phyloP scores from a whole-genome alignment of 495 filamentous ascomycete species.

The Glutinoglossum americanum region DNA sequence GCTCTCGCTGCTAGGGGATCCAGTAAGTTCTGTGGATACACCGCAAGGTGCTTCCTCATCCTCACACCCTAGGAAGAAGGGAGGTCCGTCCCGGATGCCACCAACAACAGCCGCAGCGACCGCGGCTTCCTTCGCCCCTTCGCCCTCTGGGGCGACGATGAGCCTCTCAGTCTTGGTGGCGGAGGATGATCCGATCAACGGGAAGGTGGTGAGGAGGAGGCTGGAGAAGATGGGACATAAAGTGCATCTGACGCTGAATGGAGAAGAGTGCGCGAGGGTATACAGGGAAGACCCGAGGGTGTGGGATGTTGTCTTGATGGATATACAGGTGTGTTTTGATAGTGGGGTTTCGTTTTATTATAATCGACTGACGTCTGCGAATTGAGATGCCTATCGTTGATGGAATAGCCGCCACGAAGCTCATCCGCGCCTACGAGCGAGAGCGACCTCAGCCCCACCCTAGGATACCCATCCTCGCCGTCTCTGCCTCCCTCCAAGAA shows the following conservation, averaged over 20 bases:
- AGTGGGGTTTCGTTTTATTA: not conserved
- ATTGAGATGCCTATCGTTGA: slow-evolving; percentile 83
- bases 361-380: slow-evolving; percentile 2
- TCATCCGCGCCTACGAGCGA: slow-evolving; percentile 59
- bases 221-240: slow-evolving; percentile 60
- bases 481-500: slow-evolving; percentile 71
- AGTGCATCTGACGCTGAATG: slow-evolving; percentile 56
- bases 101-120: not conserved
- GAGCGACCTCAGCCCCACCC: slow-evolving; percentile 24
- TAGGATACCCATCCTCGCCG: slow-evolving; percentile 67
- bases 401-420: slow-evolving; percentile 59
- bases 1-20: not conserved
- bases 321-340: slow-evolving; percentile 54
- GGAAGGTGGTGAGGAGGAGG: slow-evolving; percentile 66
- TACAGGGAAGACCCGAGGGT: slow-evolving; percentile 34
- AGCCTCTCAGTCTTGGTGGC: slow-evolving; percentile 53
- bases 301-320: slow-evolving; percentile 88
- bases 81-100: not conserved
- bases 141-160: not conserved
- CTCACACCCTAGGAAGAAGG: not conserved
- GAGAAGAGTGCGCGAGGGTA: slow-evolving; percentile 59
- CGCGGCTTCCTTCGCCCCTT: not conserved
- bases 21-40: not conserved
- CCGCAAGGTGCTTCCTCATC: not conserved
- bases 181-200: slow-evolving; percentile 87